Conservation (phyloP, 148 eudicot species). For the Cornus florida region DNA sequence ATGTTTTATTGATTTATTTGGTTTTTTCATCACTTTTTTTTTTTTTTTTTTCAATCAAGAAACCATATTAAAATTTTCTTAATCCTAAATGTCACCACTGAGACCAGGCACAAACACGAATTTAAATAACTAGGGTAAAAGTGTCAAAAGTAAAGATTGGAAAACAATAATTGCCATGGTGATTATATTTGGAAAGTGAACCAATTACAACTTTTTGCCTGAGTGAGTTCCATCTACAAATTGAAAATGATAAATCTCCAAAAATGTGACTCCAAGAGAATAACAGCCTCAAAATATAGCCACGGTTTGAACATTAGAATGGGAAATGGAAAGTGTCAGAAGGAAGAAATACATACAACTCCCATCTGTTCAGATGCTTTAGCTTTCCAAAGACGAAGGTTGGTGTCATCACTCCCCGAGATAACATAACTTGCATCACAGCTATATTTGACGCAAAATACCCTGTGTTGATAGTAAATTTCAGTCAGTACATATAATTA, state of each 20-base stretch:
- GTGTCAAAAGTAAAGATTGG: neutral
- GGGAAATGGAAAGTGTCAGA: neutral
- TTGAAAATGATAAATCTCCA: neutral
- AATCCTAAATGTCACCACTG: neutral
- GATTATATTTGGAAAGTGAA: neutral
- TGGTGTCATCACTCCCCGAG: conserved; percentile 96
- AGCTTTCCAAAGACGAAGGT: conserved; percentile 97
- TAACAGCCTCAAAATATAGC: neutral
- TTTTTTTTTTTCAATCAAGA: neutral
- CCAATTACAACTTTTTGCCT: neutral
- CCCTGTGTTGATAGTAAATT: conserved; percentile 29
- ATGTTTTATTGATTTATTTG: no score
- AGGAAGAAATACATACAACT: conserved; percentile 60
- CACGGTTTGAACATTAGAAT: neutral
- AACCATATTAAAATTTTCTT: no score
- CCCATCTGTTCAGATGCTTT: conserved; percentile 97
- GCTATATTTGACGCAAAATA: conserved; percentile 81
- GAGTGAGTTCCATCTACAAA: neutral
- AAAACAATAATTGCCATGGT: neutral
- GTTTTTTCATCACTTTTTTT: no score
- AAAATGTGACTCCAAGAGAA: neutral
- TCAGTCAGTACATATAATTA: conserved; percentile 8
- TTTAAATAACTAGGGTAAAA: neutral
- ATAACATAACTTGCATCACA: conserved; percentile 81
- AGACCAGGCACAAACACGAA: neutral